These are phyloP conservation scores for Lophiostoma macrostomum DNA, from an alignment of 495 filamentous ascomycete species.

Conservation along the genomic window DNA sequence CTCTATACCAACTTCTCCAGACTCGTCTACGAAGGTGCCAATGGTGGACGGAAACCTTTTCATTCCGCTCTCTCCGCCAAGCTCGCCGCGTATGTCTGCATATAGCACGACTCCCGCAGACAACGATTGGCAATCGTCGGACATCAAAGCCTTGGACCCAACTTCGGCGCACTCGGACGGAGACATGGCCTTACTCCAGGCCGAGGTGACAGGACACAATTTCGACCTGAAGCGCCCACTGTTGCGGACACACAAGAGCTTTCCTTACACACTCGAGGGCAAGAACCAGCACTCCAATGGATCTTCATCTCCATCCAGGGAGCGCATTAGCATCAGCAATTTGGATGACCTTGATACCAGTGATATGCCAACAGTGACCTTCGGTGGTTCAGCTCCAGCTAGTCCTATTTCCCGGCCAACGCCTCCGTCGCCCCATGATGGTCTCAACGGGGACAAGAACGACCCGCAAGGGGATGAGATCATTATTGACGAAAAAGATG, in stretches of 20 bases:
- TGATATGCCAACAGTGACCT: slow-evolving; percentile 30
- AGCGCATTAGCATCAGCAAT: slow-evolving; percentile 34
- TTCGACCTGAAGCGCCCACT: slow-evolving; percentile 34
- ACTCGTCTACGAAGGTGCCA: slow-evolving; percentile 26
- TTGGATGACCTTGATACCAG: slow-evolving; percentile 29
- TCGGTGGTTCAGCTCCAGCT: slow-evolving; percentile 39
- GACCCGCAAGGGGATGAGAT: slow-evolving; percentile 39
- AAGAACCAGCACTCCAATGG: slow-evolving; percentile 30
- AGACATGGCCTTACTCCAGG: slow-evolving; percentile 35
- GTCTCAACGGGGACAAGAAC: slow-evolving; percentile 33
- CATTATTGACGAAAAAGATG: slow-evolving; percentile 49
- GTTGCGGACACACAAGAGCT: slow-evolving; percentile 42
- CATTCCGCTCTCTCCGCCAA: slow-evolving; percentile 37
- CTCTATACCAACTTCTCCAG: slow-evolving; percentile 14
- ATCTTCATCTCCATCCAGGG: slow-evolving; percentile 26
- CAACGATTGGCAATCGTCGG: slow-evolving; percentile 35
- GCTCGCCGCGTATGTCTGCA: slow-evolving; percentile 35
- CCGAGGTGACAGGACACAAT: slow-evolving; percentile 28
- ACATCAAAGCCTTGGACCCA: slow-evolving; percentile 30
- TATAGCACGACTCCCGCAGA: slow-evolving; percentile 33
- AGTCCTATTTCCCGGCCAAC: slow-evolving; percentile 41
- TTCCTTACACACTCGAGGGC: slow-evolving; percentile 37
- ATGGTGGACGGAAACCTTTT: slow-evolving; percentile 39
- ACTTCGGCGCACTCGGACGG: slow-evolving; percentile 28
- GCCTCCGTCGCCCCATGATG: slow-evolving; percentile 34